Conservation (phyloP, 352 stramenopile genomes). For the Globisporangium sylvaticum region DNA sequence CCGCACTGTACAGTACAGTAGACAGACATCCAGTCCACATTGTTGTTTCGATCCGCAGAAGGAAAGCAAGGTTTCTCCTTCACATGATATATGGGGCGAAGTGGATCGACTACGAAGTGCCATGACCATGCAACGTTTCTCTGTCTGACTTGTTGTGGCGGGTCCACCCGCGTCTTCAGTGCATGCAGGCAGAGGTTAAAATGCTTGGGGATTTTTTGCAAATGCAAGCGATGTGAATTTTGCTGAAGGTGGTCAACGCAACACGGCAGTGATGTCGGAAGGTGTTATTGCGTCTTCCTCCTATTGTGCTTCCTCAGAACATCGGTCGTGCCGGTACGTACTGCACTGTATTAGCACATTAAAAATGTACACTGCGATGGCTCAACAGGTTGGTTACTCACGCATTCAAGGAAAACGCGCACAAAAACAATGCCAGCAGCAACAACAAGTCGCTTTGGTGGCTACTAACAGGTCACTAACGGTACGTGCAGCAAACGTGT, state of each 20-base stretch:
- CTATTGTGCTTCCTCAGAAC: neutral
- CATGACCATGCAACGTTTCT: neutral
- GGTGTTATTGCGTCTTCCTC: neutral
- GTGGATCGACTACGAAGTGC: neutral
- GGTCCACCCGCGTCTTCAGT: neutral
- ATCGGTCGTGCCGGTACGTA: neutral
- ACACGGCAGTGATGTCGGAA: neutral
- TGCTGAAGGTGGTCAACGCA: neutral
- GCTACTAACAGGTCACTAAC: neutral
- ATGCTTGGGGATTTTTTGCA: neutral
- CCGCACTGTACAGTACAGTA: neutral
- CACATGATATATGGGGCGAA: neutral
- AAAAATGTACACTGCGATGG: neutral
- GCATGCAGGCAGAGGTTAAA: neutral
- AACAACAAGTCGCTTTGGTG: neutral
- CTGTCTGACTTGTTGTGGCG: neutral
- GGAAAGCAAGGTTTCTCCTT: neutral
- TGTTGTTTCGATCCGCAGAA: neutral
- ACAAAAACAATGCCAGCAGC: neutral
- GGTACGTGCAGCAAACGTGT: neutral
- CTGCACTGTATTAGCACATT: neutral
- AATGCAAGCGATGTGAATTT: neutral
- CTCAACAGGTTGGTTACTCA: neutral
- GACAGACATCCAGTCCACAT: neutral
- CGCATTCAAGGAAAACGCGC: neutral